These are phyloP conservation scores for Arabis alpina DNA, from an alignment of 345 rosid species.

Conservation along the genomic window DNA sequence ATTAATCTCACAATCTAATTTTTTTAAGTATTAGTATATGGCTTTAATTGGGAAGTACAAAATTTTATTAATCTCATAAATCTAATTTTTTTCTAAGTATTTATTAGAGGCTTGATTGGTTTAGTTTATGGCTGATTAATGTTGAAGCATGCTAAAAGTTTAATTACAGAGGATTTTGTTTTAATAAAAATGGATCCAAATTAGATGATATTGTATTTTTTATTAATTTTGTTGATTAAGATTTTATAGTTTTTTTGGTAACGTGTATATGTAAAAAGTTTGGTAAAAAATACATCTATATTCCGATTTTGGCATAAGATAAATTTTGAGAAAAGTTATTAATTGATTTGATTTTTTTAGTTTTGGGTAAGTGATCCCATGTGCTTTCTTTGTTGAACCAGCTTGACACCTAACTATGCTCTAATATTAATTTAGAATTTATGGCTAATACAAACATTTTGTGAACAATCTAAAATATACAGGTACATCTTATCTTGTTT, in stretches of 20 bases:
- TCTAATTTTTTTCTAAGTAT: too few species aligned
- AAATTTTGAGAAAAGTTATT: slow-evolving; percentile 37
- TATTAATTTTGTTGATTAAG: too few species aligned
- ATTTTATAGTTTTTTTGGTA: too few species aligned
- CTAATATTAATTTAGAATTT: slow-evolving; percentile 31
- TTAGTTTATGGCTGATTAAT: too few species aligned
- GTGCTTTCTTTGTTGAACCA: slow-evolving; percentile 47
- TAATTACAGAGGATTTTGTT: too few species aligned
- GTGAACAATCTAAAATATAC: slow-evolving; percentile 29
- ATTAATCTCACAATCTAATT: not conserved
- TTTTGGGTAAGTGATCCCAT: slow-evolving; percentile 41
- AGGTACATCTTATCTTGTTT: slow-evolving; percentile 13
- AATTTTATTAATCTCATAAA: too few species aligned
- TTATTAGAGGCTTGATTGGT: too few species aligned
- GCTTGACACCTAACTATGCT: slow-evolving; percentile 45
- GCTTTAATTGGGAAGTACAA: too few species aligned
- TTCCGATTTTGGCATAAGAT: not conserved
- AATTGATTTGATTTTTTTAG: slow-evolving; percentile 21
- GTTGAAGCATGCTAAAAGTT: too few species aligned
- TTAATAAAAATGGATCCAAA: too few species aligned
- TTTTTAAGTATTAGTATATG: not conserved
- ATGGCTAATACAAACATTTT: slow-evolving; percentile 26
- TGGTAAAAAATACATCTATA: not conserved
- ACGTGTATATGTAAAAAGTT: not conserved
- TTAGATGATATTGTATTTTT: too few species aligned